phyloP scores from a whole-genome alignment of 306 rosid genomes.

The Prunus persica region DNA sequence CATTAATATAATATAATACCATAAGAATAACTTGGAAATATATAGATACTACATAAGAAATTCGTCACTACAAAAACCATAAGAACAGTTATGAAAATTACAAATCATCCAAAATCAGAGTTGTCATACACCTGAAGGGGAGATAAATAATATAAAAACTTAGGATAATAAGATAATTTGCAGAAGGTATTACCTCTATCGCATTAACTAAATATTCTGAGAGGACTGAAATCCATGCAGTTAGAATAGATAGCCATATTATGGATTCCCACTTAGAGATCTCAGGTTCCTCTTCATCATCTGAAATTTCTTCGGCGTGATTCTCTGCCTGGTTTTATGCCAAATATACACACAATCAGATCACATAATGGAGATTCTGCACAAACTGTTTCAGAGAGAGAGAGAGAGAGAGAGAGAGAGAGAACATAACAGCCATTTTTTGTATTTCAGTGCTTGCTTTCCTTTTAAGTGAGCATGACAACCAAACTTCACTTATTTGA shows the following conservation, averaged over 20 bases:
- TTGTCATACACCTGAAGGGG: neutral
- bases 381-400: neutral
- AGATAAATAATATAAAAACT: neutral
- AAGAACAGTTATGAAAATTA: neutral
- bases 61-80: neutral
- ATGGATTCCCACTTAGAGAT: slow-evolving; percentile 76
- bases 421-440: neutral
- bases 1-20: neutral
- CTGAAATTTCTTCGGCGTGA: slow-evolving; percentile 29
- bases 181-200: slow-evolving; percentile 48
- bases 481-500: neutral
- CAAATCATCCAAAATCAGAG: neutral
- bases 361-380: neutral
- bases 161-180: neutral
- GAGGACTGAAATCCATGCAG: slow-evolving; percentile 66
- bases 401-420: neutral
- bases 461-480: neutral
- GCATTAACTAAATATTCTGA: slow-evolving; percentile 75
- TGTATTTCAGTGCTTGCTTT: neutral
- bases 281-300: slow-evolving; percentile 58
- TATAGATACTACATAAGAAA: neutral
- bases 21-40: neutral
- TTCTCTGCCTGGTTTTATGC: slow-evolving; percentile 45
- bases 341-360: slow-evolving; percentile 9
- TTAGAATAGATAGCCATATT: slow-evolving; percentile 73